These are phyloP conservation scores for Epichloe uncinata DNA, from an alignment of 2,329 filamentous ascomycete genomes.

Conservation along the genomic window DNA sequence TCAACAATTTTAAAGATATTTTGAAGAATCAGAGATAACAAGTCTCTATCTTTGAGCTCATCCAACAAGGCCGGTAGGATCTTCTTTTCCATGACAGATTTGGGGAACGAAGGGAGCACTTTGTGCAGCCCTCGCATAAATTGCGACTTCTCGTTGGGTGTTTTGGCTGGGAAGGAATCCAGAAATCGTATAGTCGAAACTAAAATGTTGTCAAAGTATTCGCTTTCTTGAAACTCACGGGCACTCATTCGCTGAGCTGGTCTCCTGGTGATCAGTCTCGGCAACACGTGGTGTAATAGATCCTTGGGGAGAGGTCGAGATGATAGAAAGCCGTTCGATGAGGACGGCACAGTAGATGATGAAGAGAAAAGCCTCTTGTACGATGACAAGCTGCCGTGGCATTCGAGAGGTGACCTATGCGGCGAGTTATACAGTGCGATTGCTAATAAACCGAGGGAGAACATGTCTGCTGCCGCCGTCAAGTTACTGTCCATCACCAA, in stretches of 20 bases:
- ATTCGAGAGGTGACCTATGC: constrained; percentile 73
- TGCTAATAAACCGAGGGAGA: constrained; percentile 79
- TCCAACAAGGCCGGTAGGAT: constrained; percentile 79
- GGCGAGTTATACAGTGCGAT: constrained; percentile 91
- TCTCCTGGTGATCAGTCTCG: constrained; percentile 72
- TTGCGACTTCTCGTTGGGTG: constrained; percentile 74
- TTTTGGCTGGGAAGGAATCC: constrained; percentile 84
- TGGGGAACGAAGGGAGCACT: constrained; percentile 83
- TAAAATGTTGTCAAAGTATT: constrained; percentile 93
- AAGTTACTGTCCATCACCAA: constrained; percentile 87
- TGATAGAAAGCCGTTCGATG: constrained; percentile 72
- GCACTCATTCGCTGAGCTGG: constrained; percentile 81
- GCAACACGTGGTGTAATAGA: constrained; percentile 61
- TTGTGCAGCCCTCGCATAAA: constrained; percentile 83
- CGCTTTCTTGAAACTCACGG: constrained; percentile 83
- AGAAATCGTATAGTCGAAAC: constrained; percentile 94
- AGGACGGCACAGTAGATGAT: constrained; percentile 64
- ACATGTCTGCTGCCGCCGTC: constrained; percentile 77
- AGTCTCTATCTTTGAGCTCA: constrained; percentile 82
- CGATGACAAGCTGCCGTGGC: constrained; percentile 63
- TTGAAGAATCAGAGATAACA: constrained; percentile 73
- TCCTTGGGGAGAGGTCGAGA: constrained; percentile 69
- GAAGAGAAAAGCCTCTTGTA: constrained; percentile 78
- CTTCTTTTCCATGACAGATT: constrained; percentile 89
- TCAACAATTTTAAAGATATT: constrained; percentile 87